A percentile compares a stretch with the other conserved stretches of the same genome.
Evolutionary conservation across 2,329 filamentous ascomycete genomes (phyloP).

Genomic region (Parastagonospora avenae): DNA sequence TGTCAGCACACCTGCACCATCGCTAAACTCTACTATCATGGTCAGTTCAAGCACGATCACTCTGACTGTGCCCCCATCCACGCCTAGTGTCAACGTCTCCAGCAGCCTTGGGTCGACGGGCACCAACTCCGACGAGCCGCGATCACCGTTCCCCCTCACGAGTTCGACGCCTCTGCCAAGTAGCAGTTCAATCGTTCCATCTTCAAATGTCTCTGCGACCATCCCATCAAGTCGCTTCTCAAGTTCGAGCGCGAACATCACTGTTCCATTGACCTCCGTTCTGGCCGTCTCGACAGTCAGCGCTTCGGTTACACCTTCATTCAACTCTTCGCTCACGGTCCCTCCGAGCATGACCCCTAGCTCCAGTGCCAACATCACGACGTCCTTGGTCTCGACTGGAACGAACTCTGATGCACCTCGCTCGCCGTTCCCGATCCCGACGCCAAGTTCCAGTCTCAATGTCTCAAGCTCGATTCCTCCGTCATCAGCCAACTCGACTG

Average conservation of each 20-base stretch:
- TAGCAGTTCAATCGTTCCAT: not conserved
- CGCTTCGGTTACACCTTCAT: no score
- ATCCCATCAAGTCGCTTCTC: not conserved
- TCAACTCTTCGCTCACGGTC: not conserved
- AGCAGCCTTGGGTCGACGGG: not conserved
- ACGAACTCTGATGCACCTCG: not conserved
- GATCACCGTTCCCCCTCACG: not conserved
- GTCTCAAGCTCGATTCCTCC: not conserved
- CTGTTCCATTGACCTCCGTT: not conserved
- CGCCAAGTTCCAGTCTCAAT: not conserved
- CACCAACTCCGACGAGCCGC: not conserved
- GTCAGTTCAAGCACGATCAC: no score
- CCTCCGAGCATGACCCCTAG: slow-evolving; percentile 1
- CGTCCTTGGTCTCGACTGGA: not conserved
- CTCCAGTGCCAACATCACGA: not conserved
- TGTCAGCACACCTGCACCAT: no score
- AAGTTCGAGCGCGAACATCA: not conserved
- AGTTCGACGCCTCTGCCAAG: not conserved
- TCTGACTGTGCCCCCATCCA: not conserved
- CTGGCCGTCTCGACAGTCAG: no score
- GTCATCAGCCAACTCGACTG: slow-evolving; percentile 1
- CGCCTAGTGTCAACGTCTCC: not conserved
- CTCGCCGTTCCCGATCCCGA: not conserved
- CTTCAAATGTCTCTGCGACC: not conserved
- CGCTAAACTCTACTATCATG: not conserved